Base-by-base conservation (phyloP, 371 early-diverging fungal genomes). In the Nematocida ironsii region DNA sequence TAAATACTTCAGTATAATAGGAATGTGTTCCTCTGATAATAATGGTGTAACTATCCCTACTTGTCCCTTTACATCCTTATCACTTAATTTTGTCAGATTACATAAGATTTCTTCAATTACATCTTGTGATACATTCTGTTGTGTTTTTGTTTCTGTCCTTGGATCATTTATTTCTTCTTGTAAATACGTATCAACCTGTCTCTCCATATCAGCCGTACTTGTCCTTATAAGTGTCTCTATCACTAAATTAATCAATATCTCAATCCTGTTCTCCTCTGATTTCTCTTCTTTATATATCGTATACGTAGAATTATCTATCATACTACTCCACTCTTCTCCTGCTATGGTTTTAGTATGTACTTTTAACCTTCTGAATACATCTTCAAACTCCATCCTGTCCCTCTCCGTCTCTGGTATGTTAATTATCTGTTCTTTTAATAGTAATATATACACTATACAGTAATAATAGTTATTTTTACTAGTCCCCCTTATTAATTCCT, bases 131-230 rank as follows among this genome's bases (percentile, higher is more conserved):
- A 40, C 50, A 62, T 55, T 57, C 20, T 20, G 4, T n/a, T 48
- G 23, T 54, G 62, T 54, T 18, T 23, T 9, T 13, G 27, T 44
- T 18, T 23, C 16, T 40, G 27, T 44, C 20, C 76, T 44, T 45
- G 68, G 64, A 39, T 75, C 76, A n/a, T 45, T 55, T 18, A 20
- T 52, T 3, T 55, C 68, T 23, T 75, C 60, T 16, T 58, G 69
- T 20, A 75, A 13, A 5, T 72, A 18, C 4, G 7, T 7, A 6
- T 73, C 73, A 39, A 73, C 44, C 0, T 42, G 62, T 52, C 48
- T 60, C 44, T 75, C 76, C 27, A 75, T 75, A n/a, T 75, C 76
- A 13, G 69, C 68, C 13, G 68, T 67, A 39, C 66, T 75, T 18
- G 47, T 67, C 42, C 25, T 75, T n/a, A 75, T 75, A 20, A 75